Evolutionary conservation across 345 rosid genomes (phyloP).

Genomic region (Boechera stricta): DNA sequence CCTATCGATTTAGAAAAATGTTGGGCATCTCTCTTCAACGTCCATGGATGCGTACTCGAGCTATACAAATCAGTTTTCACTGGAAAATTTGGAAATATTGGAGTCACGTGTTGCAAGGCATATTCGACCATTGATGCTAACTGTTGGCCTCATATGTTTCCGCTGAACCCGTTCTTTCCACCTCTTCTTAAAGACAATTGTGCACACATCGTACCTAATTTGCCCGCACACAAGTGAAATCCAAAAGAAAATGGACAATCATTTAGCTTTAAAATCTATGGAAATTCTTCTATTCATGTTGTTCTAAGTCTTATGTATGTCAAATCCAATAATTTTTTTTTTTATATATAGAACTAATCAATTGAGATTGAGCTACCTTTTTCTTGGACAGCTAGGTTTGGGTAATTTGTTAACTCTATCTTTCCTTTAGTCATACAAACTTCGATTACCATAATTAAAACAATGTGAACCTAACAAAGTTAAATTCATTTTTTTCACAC

Average conservation of each 20-base stretch:
- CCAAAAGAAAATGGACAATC: neutral
- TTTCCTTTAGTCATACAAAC: neutral
- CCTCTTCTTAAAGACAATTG: conserved; percentile 19
- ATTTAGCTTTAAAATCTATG: neutral
- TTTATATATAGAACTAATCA: neutral
- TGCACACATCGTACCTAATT: conserved; percentile 2
- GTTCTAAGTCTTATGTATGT: neutral
- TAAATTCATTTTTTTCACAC: too few species aligned
- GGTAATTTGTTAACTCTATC: neutral
- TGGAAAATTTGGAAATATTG: neutral
- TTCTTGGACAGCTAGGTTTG: neutral
- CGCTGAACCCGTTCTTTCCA: conserved; percentile 12
- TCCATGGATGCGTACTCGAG: conserved; percentile 19
- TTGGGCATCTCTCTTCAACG: conserved; percentile 33
- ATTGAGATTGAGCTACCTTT: neutral
- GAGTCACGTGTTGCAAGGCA: conserved; percentile 30
- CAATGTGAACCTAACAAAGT: neutral
- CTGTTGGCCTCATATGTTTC: conserved; percentile 37
- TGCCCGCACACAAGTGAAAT: conserved; percentile 3
- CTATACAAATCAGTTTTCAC: conserved; percentile 6
- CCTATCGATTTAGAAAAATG: conserved; percentile 18
- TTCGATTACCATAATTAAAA: neutral
- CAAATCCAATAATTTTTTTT: neutral
- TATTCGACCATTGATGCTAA: conserved; percentile 11
- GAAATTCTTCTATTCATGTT: neutral